Base-by-base conservation (phyloP, 306 rosid genomes). In the Rubus idaeus region DNA sequence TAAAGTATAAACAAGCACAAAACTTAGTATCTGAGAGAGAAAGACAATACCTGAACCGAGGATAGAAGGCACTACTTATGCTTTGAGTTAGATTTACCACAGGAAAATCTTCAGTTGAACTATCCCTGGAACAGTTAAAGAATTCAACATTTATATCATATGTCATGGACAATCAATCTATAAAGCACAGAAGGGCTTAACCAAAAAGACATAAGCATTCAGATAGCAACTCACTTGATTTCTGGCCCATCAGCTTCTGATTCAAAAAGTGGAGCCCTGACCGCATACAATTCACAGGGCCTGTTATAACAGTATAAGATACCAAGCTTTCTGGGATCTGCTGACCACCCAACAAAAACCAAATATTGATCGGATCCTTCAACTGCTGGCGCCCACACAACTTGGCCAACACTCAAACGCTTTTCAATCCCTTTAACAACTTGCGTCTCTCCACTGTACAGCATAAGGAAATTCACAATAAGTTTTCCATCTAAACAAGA, bases 261-360 rank as follows among this genome's bases (percentile, higher is more conserved):
- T 53, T 62, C 85, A 66, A 45, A 70, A 68, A 70, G 60, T 8
- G 83, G 94, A 21, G 81, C 86, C 82, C 74, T 88, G 49, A 88
- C 78, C 0, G 84, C 90, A 76, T 90, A 93, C 79, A 93, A 81
- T 30, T 91, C 90, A 84, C 92, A 94, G 41, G 91, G 90, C 83
- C 97, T 86, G 80, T 93, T 91, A 83, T 86, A 90, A 84, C 96
- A 93, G 83, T 90, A 88, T 86, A 7, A n/a, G n/a, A 93, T 93
- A 76, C 98, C 98, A 77, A 93, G 94, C 82, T 91, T 93, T 82
- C 97, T 90, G 71, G 83, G 68, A 77, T 70, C 79, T 17, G 78
- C 86, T 56, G 93, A 85, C 98, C 96, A 93, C 77, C 97, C 97
- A 55, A 88, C 98, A 76, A 91, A 91, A 78, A 91, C 94, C 84